Evolutionary conservation across 257 asterid genomes (phyloP).

Genomic region (Lycium barbarum): DNA sequence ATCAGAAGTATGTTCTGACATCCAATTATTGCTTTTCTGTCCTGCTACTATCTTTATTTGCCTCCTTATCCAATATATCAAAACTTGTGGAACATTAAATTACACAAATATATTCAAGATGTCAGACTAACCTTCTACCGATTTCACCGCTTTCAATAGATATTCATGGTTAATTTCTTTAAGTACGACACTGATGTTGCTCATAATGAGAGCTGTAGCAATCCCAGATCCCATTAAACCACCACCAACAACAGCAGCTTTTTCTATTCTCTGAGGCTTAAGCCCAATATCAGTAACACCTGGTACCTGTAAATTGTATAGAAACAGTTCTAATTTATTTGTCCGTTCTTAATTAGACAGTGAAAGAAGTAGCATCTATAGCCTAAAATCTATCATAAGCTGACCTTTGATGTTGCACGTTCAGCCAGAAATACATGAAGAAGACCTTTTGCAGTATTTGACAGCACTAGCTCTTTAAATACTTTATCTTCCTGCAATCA

Average conservation of each 20-base stretch:
- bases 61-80: not conserved
- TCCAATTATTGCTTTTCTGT: not conserved
- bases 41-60: not conserved
- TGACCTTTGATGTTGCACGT: slow-evolving; percentile 58
- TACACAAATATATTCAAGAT: not conserved
- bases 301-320: slow-evolving; percentile 47
- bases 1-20: not conserved
- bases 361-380: not conserved
- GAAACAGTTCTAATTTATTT: not conserved
- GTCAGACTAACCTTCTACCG: slow-evolving; percentile 27
- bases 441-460: slow-evolving; percentile 62
- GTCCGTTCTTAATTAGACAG: not conserved
- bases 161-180: slow-evolving; percentile 48
- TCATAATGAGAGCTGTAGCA: slow-evolving; percentile 48
- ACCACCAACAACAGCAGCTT: slow-evolving; percentile 62
- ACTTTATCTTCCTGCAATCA: slow-evolving; percentile 59
- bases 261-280: slow-evolving; percentile 51
- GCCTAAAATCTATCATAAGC: not conserved
- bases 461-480: slow-evolving; percentile 60
- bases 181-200: slow-evolving; percentile 48
- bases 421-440: slow-evolving; percentile 66
- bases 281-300: slow-evolving; percentile 50
- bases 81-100: not conserved
- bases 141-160: slow-evolving; percentile 32
- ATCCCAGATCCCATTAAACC: slow-evolving; percentile 56